Percentiles rank a stretch among this genome's conserved stretches.
These are phyloP conservation scores for Camellia granthamiana DNA, from an alignment of 148 eudicot genomes.

Conservation along the genomic window DNA sequence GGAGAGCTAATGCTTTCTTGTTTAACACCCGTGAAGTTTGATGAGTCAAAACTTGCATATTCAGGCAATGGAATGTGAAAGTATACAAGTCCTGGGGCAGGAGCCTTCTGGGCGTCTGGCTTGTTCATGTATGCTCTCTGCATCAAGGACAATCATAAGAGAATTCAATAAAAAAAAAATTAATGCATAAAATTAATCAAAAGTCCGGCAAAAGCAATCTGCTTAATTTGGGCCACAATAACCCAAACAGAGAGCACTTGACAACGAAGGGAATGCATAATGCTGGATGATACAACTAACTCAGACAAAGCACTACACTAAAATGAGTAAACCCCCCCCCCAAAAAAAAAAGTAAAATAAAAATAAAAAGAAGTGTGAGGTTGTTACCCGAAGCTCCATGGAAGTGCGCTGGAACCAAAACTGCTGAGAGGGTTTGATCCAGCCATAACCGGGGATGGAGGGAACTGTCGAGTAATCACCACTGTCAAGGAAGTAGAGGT, in stretches of 20 bases:
- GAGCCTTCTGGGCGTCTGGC: constrained; percentile 43
- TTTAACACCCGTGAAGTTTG: constrained; percentile 73
- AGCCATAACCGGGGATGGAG: constrained; percentile 67
- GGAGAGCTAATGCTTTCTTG: constrained; percentile 90
- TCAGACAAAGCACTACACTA: neutral
- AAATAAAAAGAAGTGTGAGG: neutral
- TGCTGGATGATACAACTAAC: neutral
- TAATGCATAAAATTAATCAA: neutral
- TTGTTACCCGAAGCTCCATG: constrained; percentile 53
- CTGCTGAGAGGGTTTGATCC: constrained; percentile 95
- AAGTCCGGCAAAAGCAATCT: neutral
- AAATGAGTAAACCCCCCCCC: too few relatives aligned
- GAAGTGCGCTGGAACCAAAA: constrained; percentile 75
- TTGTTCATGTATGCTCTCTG: constrained; percentile 54
- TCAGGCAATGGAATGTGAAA: constrained; percentile 96
- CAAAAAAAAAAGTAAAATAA: too few relatives aligned
- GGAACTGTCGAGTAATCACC: constrained; percentile 89
- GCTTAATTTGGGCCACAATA: neutral
- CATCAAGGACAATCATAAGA: constrained; percentile 11
- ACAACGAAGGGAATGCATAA: neutral
- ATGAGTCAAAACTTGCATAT: constrained; percentile 54
- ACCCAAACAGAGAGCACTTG: too few relatives aligned
- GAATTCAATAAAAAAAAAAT: neutral
- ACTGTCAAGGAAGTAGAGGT: constrained; percentile 86
- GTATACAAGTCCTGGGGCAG: constrained; percentile 86